A percentile compares a stretch with the other conserved stretches of the same genome.
Conservation (phyloP, 192 early-diverging fungal genomes). For the Haplosporangium gracile region DNA sequence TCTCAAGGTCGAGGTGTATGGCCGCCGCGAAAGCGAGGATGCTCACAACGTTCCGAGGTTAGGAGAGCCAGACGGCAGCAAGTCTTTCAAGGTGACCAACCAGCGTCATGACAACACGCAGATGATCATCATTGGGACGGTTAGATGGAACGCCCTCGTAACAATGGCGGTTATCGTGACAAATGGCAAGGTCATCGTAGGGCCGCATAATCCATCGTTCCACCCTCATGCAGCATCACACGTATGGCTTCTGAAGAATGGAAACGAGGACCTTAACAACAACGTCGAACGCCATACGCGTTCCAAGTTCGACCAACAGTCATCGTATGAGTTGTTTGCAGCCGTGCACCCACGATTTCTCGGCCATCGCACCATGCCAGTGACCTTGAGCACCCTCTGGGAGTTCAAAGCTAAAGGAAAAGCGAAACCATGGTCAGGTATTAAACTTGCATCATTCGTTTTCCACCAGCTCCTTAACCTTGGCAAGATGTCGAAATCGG, state of each 20-base stretch:
- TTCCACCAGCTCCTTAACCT: neutral
- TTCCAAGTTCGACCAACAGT: constrained; percentile 12
- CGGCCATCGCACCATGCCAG: neutral
- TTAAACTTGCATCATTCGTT: constrained; percentile 11
- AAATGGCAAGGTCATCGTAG: constrained; percentile 18
- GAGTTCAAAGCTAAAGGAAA: constrained; percentile 13
- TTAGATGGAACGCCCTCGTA: constrained; percentile 22
- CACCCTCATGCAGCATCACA: constrained; percentile 18
- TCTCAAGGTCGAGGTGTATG: constrained; percentile 28
- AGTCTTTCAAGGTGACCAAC: constrained; percentile 24
- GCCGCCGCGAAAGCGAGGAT: constrained; percentile 24
- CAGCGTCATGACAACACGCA: neutral
- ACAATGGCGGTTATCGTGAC: constrained; percentile 21
- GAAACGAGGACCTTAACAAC: constrained; percentile 22
- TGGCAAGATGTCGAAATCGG: neutral
- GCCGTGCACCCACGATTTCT: constrained; percentile 24
- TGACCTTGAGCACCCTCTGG: constrained; percentile 8
- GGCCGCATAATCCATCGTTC: constrained; percentile 19
- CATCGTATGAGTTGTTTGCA: neutral
- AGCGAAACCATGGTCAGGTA: constrained; percentile 9
- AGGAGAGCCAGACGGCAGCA: constrained; percentile 12
- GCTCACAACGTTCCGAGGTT: constrained; percentile 1
- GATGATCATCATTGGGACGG: constrained; percentile 19
- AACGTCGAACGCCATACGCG: constrained; percentile 22
- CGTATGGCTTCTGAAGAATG: constrained; percentile 21